Evolutionary conservation across 208 protist genomes (phyloP).

Genomic region (Herpetomonas samuelpessoai): DNA sequence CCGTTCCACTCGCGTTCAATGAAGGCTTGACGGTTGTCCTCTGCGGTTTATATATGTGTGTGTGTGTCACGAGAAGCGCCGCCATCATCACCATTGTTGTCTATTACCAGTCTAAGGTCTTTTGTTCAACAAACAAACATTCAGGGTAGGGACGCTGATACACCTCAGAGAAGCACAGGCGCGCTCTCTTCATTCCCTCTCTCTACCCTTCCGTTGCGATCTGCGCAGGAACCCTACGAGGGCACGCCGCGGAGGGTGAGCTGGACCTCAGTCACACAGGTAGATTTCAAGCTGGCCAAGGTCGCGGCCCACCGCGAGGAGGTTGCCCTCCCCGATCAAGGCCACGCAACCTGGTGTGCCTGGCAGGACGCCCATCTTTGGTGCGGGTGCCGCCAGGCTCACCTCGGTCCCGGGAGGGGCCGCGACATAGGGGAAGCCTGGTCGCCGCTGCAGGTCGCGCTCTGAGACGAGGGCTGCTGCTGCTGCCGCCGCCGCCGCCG

Average conservation of each 20-base stretch:
- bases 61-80: too few relatives aligned
- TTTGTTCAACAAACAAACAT: too few relatives aligned
- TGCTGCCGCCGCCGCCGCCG: constrained; percentile 8
- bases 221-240: constrained; percentile 4
- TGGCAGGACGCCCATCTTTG: constrained; percentile 13
- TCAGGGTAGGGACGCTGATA: too few relatives aligned
- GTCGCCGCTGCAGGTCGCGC: not conserved
- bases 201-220: not conserved
- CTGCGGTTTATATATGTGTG: too few relatives aligned
- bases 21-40: too few relatives aligned
- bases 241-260: too few relatives aligned
- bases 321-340: constrained; percentile 45
- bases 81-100: too few relatives aligned
- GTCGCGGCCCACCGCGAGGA: constrained; percentile 46
- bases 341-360: constrained; percentile 35
- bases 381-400: constrained; percentile 3
- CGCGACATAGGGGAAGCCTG: constrained; percentile 20
- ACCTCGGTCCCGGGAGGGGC: constrained; percentile 10
- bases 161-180: too few relatives aligned
- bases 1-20: too few relatives aligned
- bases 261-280: constrained; percentile 27
- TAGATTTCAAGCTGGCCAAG: constrained; percentile 25
- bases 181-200: constrained; percentile 1
- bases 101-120: too few relatives aligned
- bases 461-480: not conserved